Base-by-base conservation (phyloP, 202 grass and related monocot species). In the Elaeis oleifera region DNA sequence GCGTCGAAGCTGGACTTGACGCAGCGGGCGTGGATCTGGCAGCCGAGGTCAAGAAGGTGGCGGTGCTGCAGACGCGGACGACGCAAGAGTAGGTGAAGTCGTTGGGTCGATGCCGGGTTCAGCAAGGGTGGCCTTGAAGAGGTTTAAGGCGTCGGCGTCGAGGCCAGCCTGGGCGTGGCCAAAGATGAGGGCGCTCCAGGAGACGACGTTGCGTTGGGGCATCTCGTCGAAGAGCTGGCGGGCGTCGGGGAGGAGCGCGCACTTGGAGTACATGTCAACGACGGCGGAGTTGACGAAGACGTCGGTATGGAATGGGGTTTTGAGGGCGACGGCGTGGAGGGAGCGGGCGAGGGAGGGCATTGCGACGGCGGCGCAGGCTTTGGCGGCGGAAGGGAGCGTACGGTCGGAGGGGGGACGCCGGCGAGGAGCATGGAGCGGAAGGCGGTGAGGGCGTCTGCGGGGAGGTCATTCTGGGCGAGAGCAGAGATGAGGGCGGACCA, bases 201-300 rank as follows among this genome's bases (percentile, higher is more conserved):
- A 97, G 48, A 99, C 94, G 21, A 99, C 84, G 61, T 99, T 99
- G 26, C 85, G 60, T 36, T 81, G 39, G 0, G 88, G 88, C 94
- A 99, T 92, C 69, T 81, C 79, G 2, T 86, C 82, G 50, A 99
- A 99, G 67, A 89, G 9, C 25, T 62, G 61, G 8, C 59, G 82
- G 20, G 94, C 94, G 23, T 89, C 75, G 0, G 6, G 15, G 1
- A 92, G 60, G 58, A 79, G 78, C 0, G 61, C 68, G 49, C 88
- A 86, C 74, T 92, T 92, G 4, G 82, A 74, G 39, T 97, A 97
- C 88, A 86, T 86, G 65, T 89, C 88, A 9, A 92, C 65, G 9
- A 92, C 24, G 13, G 88, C 76, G 21, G 94, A 91, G 16, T 76
- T 22, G 18, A 97, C 88, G 5, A 92, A 97, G 62, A 92, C 88